Conservation (phyloP, 116 monocot genomes). For the Phalaenopsis hybrid region DNA sequence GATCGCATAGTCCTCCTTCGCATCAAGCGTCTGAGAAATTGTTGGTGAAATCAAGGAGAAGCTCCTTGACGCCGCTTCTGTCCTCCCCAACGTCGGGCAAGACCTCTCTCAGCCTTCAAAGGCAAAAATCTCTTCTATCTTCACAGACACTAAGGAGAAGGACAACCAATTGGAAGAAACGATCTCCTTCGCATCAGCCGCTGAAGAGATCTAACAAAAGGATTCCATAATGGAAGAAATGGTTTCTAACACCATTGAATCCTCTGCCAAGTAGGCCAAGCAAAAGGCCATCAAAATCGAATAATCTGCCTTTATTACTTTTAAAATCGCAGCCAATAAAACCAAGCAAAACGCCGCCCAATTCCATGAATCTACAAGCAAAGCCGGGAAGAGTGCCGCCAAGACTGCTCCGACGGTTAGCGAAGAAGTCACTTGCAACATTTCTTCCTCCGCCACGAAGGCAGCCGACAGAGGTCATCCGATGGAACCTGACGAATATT, state of each 20-base stretch:
- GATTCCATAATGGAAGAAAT: neutral
- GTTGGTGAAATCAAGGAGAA: conserved; percentile 25
- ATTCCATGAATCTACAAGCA: too few species aligned
- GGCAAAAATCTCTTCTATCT: conserved; percentile 20
- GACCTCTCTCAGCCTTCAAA: conserved; percentile 25
- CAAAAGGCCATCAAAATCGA: neutral
- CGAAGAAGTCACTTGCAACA: neutral
- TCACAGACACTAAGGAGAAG: conserved; percentile 27
- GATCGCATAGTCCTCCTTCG: neutral
- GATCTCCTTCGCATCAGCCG: neutral
- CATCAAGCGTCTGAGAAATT: conserved; percentile 13
- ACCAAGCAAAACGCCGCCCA: too few species aligned
- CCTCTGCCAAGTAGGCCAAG: neutral
- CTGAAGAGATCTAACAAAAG: neutral
- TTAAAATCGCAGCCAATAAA: neutral
- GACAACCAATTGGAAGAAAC: neutral
- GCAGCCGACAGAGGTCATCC: neutral
- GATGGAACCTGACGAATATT: conserved; percentile 5
- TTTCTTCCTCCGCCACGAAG: neutral
- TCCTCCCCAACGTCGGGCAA: conserved; percentile 11
- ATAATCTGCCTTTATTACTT: neutral
- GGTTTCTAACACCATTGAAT: neutral
- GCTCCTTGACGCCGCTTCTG: conserved; percentile 7
- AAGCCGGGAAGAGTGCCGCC: too few species aligned
- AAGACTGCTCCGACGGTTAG: neutral